Base-by-base conservation (phyloP, 306 rosid genomes). In the Trifolium subterraneum region DNA sequence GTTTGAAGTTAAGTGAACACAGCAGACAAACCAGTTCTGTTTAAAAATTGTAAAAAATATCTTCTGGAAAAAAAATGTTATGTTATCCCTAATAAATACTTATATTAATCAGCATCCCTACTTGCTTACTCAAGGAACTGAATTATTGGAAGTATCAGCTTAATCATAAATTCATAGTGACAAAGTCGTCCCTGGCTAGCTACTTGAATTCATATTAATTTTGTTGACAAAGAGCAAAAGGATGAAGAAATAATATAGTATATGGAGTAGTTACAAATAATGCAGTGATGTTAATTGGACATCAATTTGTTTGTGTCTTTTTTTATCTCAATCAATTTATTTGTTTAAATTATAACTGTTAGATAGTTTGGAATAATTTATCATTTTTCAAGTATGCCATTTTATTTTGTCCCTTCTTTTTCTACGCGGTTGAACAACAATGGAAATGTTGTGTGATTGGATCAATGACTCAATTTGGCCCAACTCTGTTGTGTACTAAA, bases 371-470 rank as follows among this genome's bases (percentile, higher is more conserved):
- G 35, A 42, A n/a, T 79, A 39, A 44, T 73, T 73, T 27, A 22
- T 79, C 29, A 44, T 73, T 73, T 27, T 56, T 56, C 44, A 56
- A 33, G 15, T 35, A 64, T 35, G 35, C 36, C 36, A 22, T 14
- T n/a, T 52, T 64, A 63, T 23, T 75, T 51, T 75, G 56, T 67
- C 2, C n/a, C 33, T 16, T 48, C 18, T 73, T 77, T 56, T 65
- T 58, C 72, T 56, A 41, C 67, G 79, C 72, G 56, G 81, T 75
- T 75, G 77, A 82, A 73, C 88, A 39, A 79, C 72, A 64, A 39
- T 25, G 15, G 44, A 70, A 75, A 63, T 42, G 55, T 68, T 31
- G 18, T 69, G 15, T 18, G 63, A 44, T 63, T 69, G 22, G 38
- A 22, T 62, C 39, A 77, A 56, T 52, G 12, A 63, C 66, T 29